Percentiles rank a stretch among this genome's conserved stretches.
phyloP scores from a whole-genome alignment of 208 protist species.

The Leishmania amazonensis region DNA sequence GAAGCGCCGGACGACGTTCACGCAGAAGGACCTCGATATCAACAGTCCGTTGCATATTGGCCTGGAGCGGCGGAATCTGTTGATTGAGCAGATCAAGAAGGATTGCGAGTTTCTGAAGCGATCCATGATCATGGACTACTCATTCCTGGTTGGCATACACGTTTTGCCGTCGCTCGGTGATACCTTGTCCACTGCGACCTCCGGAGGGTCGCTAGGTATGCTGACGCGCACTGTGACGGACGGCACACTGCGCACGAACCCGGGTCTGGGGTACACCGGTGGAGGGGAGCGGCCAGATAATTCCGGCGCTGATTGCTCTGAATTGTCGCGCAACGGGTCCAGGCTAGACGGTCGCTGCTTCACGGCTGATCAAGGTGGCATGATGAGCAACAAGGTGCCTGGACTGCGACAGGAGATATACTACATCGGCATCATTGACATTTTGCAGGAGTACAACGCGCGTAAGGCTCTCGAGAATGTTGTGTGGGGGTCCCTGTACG shows the following conservation, averaged over 20 bases:
- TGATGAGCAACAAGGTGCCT: slow-evolving; percentile 69
- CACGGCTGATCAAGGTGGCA: slow-evolving; percentile 80
- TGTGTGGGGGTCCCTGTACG: slow-evolving; percentile 61
- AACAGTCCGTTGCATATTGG: slow-evolving; percentile 82
- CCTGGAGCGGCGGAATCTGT: slow-evolving; percentile 45
- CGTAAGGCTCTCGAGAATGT: slow-evolving; percentile 83
- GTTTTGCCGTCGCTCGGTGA: slow-evolving; percentile 38
- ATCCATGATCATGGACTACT: slow-evolving; percentile 94
- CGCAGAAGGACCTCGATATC: slow-evolving; percentile 94
- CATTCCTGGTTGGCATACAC: slow-evolving; percentile 92
- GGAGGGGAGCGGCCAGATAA: slow-evolving; percentile 7
- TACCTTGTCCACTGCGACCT: neutral
- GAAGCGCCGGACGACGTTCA: slow-evolving; percentile 80
- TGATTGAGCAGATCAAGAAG: slow-evolving; percentile 88
- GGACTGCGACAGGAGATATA: slow-evolving; percentile 82
- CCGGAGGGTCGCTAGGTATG: slow-evolving; percentile 1
- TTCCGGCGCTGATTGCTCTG: neutral
- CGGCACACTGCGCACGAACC: slow-evolving; percentile 11
- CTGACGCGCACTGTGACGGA: slow-evolving; percentile 12
- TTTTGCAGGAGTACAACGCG: slow-evolving; percentile 91
- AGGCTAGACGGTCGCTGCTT: slow-evolving; percentile 73
- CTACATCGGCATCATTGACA: slow-evolving; percentile 95
- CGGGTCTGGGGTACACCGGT: neutral
- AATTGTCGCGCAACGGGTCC: slow-evolving; percentile 3
- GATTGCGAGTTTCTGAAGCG: slow-evolving; percentile 90